Percentiles rank a stretch among this genome's conserved stretches.
Evolutionary conservation across 331 rosid species (phyloP).

Genomic region (Cucumis variabilis): DNA sequence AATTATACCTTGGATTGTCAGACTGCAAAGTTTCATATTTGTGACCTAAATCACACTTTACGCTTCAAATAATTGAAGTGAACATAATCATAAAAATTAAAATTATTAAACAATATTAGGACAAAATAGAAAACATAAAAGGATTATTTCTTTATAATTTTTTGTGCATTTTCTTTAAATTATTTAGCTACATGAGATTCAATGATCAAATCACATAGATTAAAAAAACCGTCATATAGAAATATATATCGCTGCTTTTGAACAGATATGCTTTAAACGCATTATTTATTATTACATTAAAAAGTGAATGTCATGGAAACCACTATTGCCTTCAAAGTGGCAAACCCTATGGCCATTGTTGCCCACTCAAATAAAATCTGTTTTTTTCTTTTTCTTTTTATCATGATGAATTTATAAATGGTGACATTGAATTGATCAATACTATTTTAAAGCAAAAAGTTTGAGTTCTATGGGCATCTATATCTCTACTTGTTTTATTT

Average conservation of each 20-base stretch:
- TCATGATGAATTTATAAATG: neutral
- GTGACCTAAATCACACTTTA: neutral
- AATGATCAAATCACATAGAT: neutral
- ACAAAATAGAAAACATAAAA: too few species aligned
- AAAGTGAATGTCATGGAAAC: neutral
- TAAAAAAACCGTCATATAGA: neutral
- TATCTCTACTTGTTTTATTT: neutral
- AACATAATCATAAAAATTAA: too few species aligned
- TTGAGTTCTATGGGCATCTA: neutral
- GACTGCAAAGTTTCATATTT: too few species aligned
- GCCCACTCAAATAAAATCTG: neutral
- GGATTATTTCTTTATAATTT: too few species aligned
- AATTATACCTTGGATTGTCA: too few species aligned
- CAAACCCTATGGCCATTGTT: neutral
- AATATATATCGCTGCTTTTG: neutral
- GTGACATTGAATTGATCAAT: neutral
- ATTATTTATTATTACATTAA: too few species aligned
- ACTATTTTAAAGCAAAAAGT: neutral
- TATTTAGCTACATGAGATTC: too few species aligned
- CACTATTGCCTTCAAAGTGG: neutral
- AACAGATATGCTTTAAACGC: neutral
- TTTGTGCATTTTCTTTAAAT: too few species aligned
- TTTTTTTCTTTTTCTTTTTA: neutral
- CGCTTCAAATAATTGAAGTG: too few species aligned
- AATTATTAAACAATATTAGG: too few species aligned